A percentile compares a stretch with the other conserved stretches of the same genome.
Evolutionary conservation across 208 protist genomes (phyloP).

Genomic region (Wallacemonas collosoma): DNA sequence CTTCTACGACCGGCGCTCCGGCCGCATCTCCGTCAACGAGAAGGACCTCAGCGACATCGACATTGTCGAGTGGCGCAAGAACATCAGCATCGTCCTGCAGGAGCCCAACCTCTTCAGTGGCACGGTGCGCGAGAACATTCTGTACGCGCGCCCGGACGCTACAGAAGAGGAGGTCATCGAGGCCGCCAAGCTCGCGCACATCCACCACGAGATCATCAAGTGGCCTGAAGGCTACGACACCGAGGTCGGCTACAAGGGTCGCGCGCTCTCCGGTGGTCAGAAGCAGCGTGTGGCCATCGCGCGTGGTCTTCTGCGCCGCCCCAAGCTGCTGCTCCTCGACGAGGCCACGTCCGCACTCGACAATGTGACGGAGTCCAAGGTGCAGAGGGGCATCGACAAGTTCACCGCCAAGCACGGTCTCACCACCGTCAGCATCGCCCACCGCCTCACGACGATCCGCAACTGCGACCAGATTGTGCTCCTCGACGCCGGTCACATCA

Average conservation of each 20-base stretch:
- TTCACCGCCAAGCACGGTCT: slow-evolving; percentile 36
- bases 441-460: slow-evolving; percentile 83
- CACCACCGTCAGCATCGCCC: slow-evolving; percentile 82
- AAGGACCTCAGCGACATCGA: slow-evolving; percentile 52
- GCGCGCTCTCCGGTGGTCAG: slow-evolving; percentile 89
- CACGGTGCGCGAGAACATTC: slow-evolving; percentile 73
- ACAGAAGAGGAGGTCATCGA: slow-evolving; percentile 73
- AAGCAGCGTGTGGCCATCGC: slow-evolving; percentile 92
- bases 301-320: slow-evolving; percentile 66
- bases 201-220: slow-evolving; percentile 83
- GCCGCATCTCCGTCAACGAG: slow-evolving; percentile 62
- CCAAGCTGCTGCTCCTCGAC: slow-evolving; percentile 76
- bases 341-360: slow-evolving; percentile 89
- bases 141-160: slow-evolving; percentile 53
- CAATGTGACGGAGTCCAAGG: slow-evolving; percentile 73
- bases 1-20: slow-evolving; percentile 80
- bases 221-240: slow-evolving; percentile 87
- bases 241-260: slow-evolving; percentile 74
- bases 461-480: slow-evolving; percentile 73
- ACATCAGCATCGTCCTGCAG: slow-evolving; percentile 86
- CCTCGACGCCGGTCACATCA: slow-evolving; percentile 65
- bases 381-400: slow-evolving; percentile 67
- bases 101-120: slow-evolving; percentile 82
- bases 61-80: slow-evolving; percentile 53
- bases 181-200: slow-evolving; percentile 66